These are phyloP conservation scores for Trypanosoma scelopori DNA, from an alignment of 208 protist species.

Conservation along the genomic window DNA sequence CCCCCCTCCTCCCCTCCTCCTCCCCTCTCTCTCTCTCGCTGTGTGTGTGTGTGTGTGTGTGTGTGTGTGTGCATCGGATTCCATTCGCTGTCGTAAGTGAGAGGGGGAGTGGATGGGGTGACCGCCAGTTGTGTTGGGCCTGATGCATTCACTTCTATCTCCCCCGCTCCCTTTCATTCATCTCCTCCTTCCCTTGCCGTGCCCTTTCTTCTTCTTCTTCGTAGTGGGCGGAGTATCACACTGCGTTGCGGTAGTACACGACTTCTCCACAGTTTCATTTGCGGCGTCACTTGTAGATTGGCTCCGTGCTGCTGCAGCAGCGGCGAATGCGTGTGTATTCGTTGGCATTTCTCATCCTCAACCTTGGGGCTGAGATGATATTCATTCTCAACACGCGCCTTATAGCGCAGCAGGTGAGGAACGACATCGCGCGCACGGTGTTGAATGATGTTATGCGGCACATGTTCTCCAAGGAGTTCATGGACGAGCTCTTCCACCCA, in stretches of 20 bases:
- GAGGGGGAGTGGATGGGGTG: neutral
- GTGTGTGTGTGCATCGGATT: too few relatives aligned
- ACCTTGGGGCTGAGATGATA: slow-evolving; percentile 93
- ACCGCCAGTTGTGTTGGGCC: neutral
- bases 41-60: too few relatives aligned
- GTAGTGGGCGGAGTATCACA: too few relatives aligned
- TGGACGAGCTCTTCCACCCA: slow-evolving; percentile 84
- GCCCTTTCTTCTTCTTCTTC: slow-evolving; percentile 3
- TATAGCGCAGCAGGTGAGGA: slow-evolving; percentile 68
- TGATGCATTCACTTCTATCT: too few relatives aligned
- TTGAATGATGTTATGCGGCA: slow-evolving; percentile 75
- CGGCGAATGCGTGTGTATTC: slow-evolving; percentile 63
- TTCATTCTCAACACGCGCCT: slow-evolving; percentile 92
- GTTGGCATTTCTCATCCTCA: slow-evolving; percentile 90
- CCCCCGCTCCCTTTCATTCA: too few relatives aligned
- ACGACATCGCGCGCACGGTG: slow-evolving; percentile 43
- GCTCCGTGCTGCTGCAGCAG: too few relatives aligned
- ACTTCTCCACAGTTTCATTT: slow-evolving; percentile 7
- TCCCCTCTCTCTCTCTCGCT: too few relatives aligned
- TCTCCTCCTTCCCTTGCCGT: slow-evolving; percentile 15
- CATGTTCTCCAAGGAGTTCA: slow-evolving; percentile 76
- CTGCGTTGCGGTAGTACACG: slow-evolving; percentile 1
- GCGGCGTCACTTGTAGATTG: neutral
- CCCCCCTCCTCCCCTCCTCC: too few relatives aligned
- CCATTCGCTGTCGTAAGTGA: neutral